Evolutionary conservation across 2,329 filamentous ascomycete species (phyloP), one percentile per base, ranked within the genome.

Genomic region (Claviceps spartinae): DNA sequence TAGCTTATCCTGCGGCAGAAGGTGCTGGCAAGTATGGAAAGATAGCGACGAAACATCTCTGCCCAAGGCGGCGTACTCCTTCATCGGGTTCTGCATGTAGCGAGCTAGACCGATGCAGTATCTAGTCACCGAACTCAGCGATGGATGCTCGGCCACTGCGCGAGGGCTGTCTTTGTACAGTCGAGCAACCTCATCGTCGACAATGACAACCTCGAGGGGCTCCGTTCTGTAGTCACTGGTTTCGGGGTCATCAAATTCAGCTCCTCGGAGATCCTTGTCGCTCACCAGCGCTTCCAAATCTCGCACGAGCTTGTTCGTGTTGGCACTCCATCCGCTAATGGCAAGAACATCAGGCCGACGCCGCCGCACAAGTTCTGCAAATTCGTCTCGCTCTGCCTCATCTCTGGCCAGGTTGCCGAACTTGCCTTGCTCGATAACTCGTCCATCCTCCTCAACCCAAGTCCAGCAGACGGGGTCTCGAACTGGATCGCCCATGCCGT

Each of bases 111-210:
- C 90, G 58, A 95, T 82, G 65, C 90, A 95, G 69, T 98, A 98
- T 60, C 88, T 81, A 1, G 85, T 87, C 49, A 95, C 74, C 6
- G 88, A 81, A 50, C 81, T 79, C 34, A 95, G 75, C 13, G 83
- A 83, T 5, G 93, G 89, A 63, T 95, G 88, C 56, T 97, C 91
- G 11, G 78, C 72, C 48, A 79, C 74, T 11, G 86, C 90, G 43
- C 90, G 82, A 14, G 83, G 79, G 64, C 89, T 96, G 61, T 89
- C 88, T 68, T 96, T 90, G 71, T 96, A 98, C 4, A 97, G 78
- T 45, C 93, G 82, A n/a, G 93, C 93, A 48, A 96, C 89, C 69
- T 98, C 93, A 61, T 98, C 93, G 60, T 97, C 96, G 56, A 96
- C 86, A 51, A 95, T 81, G 34, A 97, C 76, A 9, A 97, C 85